Percentiles rank a stretch among this genome's conserved stretches.
phyloP scores from a whole-genome alignment of 1,284 basidiomycete genomes.

The Tylopilus orsonianus region DNA sequence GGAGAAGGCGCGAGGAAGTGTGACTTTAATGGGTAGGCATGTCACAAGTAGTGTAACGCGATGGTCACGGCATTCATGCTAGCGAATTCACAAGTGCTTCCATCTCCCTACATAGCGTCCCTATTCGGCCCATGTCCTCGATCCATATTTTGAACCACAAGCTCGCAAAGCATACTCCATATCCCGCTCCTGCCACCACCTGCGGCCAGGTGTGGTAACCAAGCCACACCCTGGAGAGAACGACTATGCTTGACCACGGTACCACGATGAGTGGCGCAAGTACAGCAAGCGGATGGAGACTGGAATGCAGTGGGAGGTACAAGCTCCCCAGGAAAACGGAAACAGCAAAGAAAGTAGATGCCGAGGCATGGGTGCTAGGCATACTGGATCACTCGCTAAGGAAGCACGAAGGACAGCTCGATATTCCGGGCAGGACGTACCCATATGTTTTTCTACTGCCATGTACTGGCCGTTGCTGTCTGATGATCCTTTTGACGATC shows the following conservation, averaged over 20 bases:
- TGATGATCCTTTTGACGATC: conserved; percentile 62
- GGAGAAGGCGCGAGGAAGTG: conserved; percentile 12
- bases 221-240: conserved; percentile 73
- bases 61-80: conserved; percentile 21
- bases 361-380: conserved; percentile 87
- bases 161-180: conserved; percentile 57
- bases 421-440: conserved; percentile 40
- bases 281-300: conserved; percentile 38
- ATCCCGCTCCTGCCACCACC: conserved; percentile 63
- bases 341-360: conserved; percentile 68
- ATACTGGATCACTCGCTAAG: conserved; percentile 52
- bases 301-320: conserved; percentile 52
- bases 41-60: conserved; percentile 25
- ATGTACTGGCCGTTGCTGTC: conserved; percentile 68
- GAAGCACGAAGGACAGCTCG: conserved; percentile 1
- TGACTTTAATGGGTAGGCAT: conserved; percentile 16
- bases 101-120: conserved; percentile 17
- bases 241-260: conserved; percentile 56
- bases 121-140: conserved; percentile 21
- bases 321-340: conserved; percentile 64
- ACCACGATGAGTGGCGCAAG: conserved; percentile 47
- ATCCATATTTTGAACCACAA: conserved; percentile 67
- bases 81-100: conserved; percentile 9
- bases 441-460: conserved; percentile 61
- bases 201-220: conserved; percentile 82